A percentile compares a stretch with the other conserved stretches of the same genome.
These are phyloP conservation scores for Coix lacrymajobi DNA, from an alignment of 176 grass and related monocot species.

Conservation along the genomic window DNA sequence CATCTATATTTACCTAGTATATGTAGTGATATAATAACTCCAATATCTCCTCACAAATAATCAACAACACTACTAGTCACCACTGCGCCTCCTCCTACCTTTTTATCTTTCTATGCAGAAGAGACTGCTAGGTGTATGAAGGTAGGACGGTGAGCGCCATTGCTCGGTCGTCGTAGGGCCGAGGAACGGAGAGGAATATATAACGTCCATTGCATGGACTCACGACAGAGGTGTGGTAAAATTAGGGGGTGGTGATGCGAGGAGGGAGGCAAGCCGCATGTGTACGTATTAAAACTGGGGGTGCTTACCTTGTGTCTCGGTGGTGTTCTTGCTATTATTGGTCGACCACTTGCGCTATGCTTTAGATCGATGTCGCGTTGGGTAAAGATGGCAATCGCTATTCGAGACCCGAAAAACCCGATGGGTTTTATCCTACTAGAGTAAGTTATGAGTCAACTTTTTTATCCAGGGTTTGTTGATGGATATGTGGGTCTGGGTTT, in stretches of 20 bases:
- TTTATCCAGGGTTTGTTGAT: no score
- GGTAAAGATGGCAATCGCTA: no score
- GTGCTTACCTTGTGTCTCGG: background rate
- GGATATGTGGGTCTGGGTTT: no score
- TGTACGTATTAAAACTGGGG: background rate
- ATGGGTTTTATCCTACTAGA: no score
- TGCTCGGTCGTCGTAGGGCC: slow-evolving; percentile 21
- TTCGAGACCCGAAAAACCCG: no score
- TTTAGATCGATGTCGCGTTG: background rate
- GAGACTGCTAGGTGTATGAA: slow-evolving; percentile 10
- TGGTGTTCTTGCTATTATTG: background rate
- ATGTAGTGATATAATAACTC: background rate
- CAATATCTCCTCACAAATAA: background rate
- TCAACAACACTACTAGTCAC: background rate
- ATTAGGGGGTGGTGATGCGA: slow-evolving; percentile 38
- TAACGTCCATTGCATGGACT: background rate
- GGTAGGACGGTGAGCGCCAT: slow-evolving; percentile 51
- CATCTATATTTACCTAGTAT: background rate
- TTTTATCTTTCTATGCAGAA: background rate
- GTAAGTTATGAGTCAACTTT: no score
- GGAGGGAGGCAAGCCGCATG: slow-evolving; percentile 30
- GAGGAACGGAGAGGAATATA: slow-evolving; percentile 9
- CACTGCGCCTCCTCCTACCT: slow-evolving; percentile 41
- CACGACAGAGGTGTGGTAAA: background rate
- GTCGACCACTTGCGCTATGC: background rate